Evolutionary conservation across 2,329 filamentous ascomycete species (phyloP), one percentile per base, ranked within the genome.

Genomic region (Acrodontium crateriforme): DNA sequence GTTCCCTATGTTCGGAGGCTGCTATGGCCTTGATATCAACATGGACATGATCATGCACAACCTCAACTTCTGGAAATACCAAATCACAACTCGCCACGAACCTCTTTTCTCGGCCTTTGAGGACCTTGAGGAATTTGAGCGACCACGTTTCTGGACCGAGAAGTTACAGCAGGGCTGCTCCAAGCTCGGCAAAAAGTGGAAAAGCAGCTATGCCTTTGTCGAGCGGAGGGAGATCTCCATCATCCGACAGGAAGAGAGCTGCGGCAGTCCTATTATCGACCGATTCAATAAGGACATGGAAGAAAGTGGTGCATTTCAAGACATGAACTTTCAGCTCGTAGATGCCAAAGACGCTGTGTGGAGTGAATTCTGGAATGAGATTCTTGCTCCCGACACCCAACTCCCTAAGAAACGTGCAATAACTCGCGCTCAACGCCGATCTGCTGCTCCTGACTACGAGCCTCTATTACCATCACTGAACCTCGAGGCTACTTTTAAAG

Each of bases 51-150:
- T 61, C 2, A 41, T 67, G 4, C 58, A 67, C 35, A 49, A 58
- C 20, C 41, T 63, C 23, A 66, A 67, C 35, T 69, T 69, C 52
- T 70, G 68, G 50, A 59, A 59, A 24, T 57, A 59, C 26, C 62
- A 70, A 35, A 55, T 69, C 42, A n/a, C n/a, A n/a, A 55, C 54
- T 21, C 41, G 41, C 6, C 25, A 46, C 6, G 48, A 48, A 3
- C 53, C 58, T n/a, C 40, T 44, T 13, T 51, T 57, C 0, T 29
- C 45, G 6, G 44, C 46, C 2, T 59, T 59, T 36, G 29, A 38
- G 5, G 42, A 47, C 3, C 49, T 67, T 6, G 39, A 49, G 2
- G 24, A 26, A 1, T 24, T 42, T 13, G 51, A 65, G 23, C 50
- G 44, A 28, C 62, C 63, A 9, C 52, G 52, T n/a, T 46, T 52